Percentiles rank a stretch among this genome's conserved stretches.
phyloP scores from a whole-genome alignment of 169 alveolate species.

The Cryptosporidium ubiquitum region DNA sequence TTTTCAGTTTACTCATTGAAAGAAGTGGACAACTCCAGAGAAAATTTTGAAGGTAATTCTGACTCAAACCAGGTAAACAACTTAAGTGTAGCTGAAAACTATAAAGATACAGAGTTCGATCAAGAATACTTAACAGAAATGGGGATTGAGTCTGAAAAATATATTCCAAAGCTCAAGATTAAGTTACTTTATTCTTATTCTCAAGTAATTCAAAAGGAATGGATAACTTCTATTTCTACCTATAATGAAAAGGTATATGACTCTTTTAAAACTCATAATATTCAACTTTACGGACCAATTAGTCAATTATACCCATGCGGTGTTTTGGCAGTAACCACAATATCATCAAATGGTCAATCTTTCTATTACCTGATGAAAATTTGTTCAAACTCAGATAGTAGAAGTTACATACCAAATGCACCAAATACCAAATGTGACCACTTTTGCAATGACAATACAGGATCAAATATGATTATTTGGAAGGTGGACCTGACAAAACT shows the following conservation, averaged over 20 bases:
- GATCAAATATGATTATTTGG: slow-evolving; percentile 56
- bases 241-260: background rate
- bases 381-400: slow-evolving; percentile 27
- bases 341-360: slow-evolving; percentile 27
- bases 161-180: background rate
- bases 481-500: slow-evolving; percentile 49
- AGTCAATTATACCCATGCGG: slow-evolving; percentile 45
- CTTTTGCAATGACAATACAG: slow-evolving; percentile 26
- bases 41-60: no score
- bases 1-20: slow-evolving; percentile 35
- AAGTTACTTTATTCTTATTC: slow-evolving; percentile 28
- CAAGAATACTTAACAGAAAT: background rate
- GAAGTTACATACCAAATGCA: background rate
- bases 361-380: slow-evolving; percentile 37
- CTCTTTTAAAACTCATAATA: background rate
- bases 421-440: background rate
- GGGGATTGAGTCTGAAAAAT: background rate
- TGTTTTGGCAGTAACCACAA: slow-evolving; percentile 33
- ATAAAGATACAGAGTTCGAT: background rate
- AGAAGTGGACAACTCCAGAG: background rate
- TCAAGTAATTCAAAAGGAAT: slow-evolving; percentile 65
- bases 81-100: background rate
- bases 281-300: slow-evolving; percentile 13
- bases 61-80: background rate
- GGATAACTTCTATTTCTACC: slow-evolving; percentile 44